Evolutionary conservation across 306 rosid species (phyloP).

Genomic region (Canavalia gladiata): DNA sequence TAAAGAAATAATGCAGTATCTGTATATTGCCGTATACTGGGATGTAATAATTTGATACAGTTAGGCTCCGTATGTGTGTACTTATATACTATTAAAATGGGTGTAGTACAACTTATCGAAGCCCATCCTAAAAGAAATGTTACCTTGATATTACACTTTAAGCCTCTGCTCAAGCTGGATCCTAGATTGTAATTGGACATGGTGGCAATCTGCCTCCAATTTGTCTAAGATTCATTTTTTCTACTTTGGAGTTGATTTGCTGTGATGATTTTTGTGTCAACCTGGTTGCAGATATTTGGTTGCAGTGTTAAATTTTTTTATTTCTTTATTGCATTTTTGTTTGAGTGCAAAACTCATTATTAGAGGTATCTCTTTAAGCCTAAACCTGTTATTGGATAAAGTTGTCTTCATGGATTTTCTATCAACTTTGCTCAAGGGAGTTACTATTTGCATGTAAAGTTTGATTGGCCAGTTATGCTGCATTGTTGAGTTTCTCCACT

Average conservation of each 20-base stretch:
- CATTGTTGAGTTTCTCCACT: background rate
- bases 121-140: background rate
- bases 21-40: background rate
- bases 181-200: background rate
- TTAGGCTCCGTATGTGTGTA: background rate
- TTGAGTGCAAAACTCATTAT: conserved; percentile 1
- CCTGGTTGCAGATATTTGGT: conserved; percentile 17
- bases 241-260: conserved; percentile 7
- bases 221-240: conserved; percentile 10
- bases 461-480: conserved; percentile 26
- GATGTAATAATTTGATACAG: background rate
- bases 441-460: conserved; percentile 17
- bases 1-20: conserved; percentile 2
- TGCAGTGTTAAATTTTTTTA: conserved; percentile 15
- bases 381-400: conserved; percentile 18
- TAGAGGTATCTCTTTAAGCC: conserved; percentile 1
- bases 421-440: conserved; percentile 25
- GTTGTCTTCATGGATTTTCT: conserved; percentile 20
- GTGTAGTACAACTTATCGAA: background rate
- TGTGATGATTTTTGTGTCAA: background rate
- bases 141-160: background rate
- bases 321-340: conserved; percentile 17
- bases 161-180: background rate
- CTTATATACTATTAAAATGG: background rate
- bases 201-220: background rate